These are phyloP conservation scores for Tuber aestivum DNA, from an alignment of 495 filamentous ascomycete species.

Conservation along the genomic window DNA sequence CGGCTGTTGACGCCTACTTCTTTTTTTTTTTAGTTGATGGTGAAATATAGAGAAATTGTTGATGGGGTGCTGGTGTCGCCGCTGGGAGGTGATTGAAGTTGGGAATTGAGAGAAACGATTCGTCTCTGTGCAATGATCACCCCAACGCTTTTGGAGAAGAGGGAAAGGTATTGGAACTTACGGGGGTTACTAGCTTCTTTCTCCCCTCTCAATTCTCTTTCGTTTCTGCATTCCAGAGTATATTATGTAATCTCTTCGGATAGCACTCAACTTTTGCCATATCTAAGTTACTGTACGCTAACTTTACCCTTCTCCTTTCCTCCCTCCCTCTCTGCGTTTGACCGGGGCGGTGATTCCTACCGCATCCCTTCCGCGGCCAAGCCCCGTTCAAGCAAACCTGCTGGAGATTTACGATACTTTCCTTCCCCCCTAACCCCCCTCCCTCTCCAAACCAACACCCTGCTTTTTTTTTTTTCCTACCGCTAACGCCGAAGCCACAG, in stretches of 20 bases:
- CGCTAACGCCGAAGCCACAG: neutral
- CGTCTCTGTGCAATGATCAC: neutral
- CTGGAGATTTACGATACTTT: neutral
- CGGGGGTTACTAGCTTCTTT: neutral
- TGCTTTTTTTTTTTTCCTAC: neutral
- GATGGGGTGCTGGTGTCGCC: neutral
- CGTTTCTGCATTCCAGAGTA: neutral
- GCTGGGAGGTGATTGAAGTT: neutral
- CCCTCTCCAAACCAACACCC: neutral
- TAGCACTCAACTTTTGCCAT: neutral
- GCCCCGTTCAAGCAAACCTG: neutral
- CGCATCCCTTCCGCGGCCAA: neutral
- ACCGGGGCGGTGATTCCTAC: neutral
- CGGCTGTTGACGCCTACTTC: neutral
- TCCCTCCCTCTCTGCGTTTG: neutral
- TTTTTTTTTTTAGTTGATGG: neutral
- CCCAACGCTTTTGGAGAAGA: neutral
- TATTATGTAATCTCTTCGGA: neutral
- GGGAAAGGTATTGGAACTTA: neutral
- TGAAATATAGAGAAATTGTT: neutral
- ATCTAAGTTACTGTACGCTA: neutral
- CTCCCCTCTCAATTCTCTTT: neutral
- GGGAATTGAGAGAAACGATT: neutral
- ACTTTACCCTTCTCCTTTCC: neutral
- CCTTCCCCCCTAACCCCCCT: neutral